Conservation (phyloP, 352 stramenopile species). For the Globisporangium perplexum region DNA sequence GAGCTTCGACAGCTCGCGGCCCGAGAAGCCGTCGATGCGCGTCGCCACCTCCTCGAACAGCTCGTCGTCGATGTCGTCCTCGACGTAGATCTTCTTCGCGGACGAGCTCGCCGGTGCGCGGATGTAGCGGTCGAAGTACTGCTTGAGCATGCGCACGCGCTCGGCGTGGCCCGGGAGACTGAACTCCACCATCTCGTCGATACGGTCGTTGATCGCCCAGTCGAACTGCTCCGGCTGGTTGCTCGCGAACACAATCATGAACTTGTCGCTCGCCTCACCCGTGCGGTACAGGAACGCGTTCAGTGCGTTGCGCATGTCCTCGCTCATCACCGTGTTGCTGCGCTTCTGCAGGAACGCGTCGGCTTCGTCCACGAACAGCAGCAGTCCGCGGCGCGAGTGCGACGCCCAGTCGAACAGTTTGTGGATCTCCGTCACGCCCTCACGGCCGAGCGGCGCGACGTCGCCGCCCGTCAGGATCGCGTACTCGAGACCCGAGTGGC, state of each 20-base stretch:
- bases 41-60: constrained; percentile 91
- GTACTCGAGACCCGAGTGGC: constrained; percentile 97
- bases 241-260: constrained; percentile 99
- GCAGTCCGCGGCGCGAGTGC: constrained; percentile 91
- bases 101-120: constrained; percentile 77
- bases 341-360: constrained; percentile 99
- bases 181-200: constrained; percentile 99
- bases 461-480: constrained; percentile 98
- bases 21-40: constrained; percentile 96
- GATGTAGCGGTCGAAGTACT: constrained; percentile 99
- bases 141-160: constrained; percentile 95
- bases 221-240: constrained; percentile 99
- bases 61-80: constrained; percentile 88
- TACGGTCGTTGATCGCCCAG: constrained; percentile 98
- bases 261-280: constrained; percentile 96
- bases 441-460: constrained; percentile 95
- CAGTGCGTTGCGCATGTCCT: constrained; percentile 98
- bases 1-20: constrained; percentile 98
- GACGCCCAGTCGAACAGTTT: constrained; percentile 99
- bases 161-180: constrained; percentile 91
- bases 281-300: constrained; percentile 99
- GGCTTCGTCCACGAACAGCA: constrained; percentile 99
- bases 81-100: constrained; percentile 88
- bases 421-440: constrained; percentile 99
- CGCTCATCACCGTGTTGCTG: constrained; percentile 90